These are phyloP conservation scores for Malus orientalis DNA, from an alignment of 306 rosid genomes.

Conservation along the genomic window DNA sequence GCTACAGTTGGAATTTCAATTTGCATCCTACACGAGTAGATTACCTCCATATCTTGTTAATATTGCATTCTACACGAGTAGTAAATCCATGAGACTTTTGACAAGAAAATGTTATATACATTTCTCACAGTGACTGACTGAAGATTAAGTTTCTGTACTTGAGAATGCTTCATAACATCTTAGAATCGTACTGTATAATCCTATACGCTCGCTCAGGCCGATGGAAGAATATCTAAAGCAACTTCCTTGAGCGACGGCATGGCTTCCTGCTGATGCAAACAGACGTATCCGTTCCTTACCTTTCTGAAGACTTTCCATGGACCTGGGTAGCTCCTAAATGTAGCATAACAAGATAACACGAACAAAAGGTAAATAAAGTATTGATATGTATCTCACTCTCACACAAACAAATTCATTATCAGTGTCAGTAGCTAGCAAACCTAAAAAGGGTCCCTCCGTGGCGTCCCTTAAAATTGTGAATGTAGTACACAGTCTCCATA, in stretches of 20 bases:
- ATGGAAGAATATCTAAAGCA: conserved; percentile 82
- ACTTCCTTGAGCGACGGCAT: conserved; percentile 97
- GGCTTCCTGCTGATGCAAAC: conserved; percentile 64
- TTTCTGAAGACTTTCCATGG: conserved; percentile 84
- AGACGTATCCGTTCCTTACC: conserved; percentile 37
- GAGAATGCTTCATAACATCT: not conserved
- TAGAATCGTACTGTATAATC: not conserved
- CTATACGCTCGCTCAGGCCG: conserved; percentile 24
- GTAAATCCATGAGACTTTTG: not conserved
- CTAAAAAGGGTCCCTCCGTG: conserved; percentile 86
- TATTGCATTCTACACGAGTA: not conserved
- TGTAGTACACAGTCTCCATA: conserved; percentile 86
- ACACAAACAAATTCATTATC: not conserved
- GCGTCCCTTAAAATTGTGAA: conserved; percentile 85
- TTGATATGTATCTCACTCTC: not conserved
- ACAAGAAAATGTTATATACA: not conserved
- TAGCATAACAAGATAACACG: not conserved
- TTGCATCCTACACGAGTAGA: not conserved
- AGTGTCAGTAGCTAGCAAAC: conserved; percentile 26
- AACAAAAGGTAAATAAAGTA: not conserved
- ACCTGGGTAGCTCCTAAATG: conserved; percentile 73
- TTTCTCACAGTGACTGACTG: too few species aligned
- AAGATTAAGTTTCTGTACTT: too few species aligned
- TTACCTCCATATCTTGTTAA: not conserved
- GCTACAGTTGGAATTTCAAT: conserved; percentile 33